Evolutionary conservation across 2,329 filamentous ascomycete species (phyloP), one percentile per base, ranked within the genome.

Genomic region (Escovopsis sp.): DNA sequence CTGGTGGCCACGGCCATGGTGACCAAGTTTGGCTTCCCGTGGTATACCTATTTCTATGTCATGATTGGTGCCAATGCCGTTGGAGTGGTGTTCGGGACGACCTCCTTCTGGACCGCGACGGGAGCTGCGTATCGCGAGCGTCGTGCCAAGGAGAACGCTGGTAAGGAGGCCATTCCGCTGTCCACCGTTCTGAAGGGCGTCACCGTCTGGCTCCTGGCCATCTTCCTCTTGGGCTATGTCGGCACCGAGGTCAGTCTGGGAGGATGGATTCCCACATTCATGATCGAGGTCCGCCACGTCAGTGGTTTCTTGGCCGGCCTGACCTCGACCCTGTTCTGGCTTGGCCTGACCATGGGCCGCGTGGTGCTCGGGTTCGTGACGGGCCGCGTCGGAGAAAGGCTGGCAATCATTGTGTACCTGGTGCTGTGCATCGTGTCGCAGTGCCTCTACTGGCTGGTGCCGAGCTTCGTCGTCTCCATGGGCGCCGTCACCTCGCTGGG

Each of bases 191-290:
- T 79, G n/a, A 54, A 55, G 6, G 55, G 67, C 40, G 68, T 65
- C 43, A 68, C 83, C 4, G 81, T 81, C 3, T 88, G 83, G 82
- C 65, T 85, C n/a, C 68, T 77, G 36, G 72, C 84, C 3, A 46
- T 82, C 2, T 93, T 93, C 56, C 64, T 93, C 12, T 70, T 93
- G 4, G 75, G 77, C 8, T 93, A 93, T 53, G 80, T 89, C 1
- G 86, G 86, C 4, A 71, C 75, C 6, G 86, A 94, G 60, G 81
- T 86, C 46, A 77, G 75, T 1, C 65, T 87, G 3, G 80, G 81
- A 9, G 64, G 85, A 12, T 91, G 85, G 85, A 80, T 93, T 48
- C 80, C 85, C 39, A 80, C 80, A 1, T 93, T 94, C 57, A 93
- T 94, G 84, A 76, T 88, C n/a, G 67, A 73, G 18, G 78, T 87